Evolutionary conservation across 371 early-diverging fungal genomes (phyloP).

Genomic region (Rhizopus arrhizus): DNA sequence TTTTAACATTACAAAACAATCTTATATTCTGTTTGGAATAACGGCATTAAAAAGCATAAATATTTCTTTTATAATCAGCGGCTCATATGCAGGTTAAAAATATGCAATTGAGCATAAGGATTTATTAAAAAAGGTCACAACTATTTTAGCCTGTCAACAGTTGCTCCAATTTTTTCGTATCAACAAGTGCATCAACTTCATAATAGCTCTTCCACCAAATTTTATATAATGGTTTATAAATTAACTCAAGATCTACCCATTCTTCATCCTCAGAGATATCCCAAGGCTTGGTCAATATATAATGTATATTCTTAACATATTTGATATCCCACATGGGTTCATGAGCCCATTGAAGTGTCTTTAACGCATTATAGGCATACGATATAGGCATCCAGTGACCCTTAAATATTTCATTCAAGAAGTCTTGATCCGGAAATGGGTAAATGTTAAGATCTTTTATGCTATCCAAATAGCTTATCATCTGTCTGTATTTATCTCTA

Average conservation of each 20-base stretch:
- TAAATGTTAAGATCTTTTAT: slow-evolving; percentile 36
- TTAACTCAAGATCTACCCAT: slow-evolving; percentile 12
- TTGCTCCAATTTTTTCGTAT: no score
- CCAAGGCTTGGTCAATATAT: slow-evolving; percentile 42
- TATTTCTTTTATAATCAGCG: no score
- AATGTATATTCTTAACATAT: slow-evolving; percentile 38
- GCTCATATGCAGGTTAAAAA: no score
- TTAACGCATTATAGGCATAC: slow-evolving; percentile 58
- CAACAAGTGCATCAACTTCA: no score
- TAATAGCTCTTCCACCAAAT: slow-evolving; percentile 32
- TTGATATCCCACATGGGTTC: slow-evolving; percentile 43
- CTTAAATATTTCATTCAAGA: slow-evolving; percentile 51
- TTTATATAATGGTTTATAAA: slow-evolving; percentile 29
- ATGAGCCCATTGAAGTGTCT: slow-evolving; percentile 51
- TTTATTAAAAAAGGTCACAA: no score
- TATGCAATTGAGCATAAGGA: no score
- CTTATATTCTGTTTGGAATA: no score
- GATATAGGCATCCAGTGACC: slow-evolving; percentile 40
- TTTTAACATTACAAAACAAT: no score
- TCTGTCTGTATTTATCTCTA: slow-evolving; percentile 22
- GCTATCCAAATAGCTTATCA: slow-evolving; percentile 25
- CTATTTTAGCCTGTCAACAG: no score
- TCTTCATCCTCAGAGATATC: slow-evolving; percentile 18
- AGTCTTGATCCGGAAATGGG: slow-evolving; percentile 60
- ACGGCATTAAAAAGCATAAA: no score